Evolutionary conservation across 1,284 basidiomycete species (phyloP), one percentile per base, ranked within the genome.

Genomic region (Tylopilus sp.): DNA sequence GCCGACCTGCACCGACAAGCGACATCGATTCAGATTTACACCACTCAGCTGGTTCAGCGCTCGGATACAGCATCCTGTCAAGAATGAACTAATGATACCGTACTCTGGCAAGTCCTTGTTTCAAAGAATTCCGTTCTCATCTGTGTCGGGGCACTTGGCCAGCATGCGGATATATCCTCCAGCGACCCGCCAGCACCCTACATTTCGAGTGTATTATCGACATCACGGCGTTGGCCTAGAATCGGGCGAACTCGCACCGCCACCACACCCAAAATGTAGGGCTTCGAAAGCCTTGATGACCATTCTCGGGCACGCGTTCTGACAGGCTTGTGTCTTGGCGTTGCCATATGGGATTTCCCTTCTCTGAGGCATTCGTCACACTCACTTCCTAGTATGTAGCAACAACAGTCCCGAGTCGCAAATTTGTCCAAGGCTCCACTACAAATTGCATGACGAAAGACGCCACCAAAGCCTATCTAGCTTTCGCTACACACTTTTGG

Each of bases 181-280:
- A 24, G 22, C n/a, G 47, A 24, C 47, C 24, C 15, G 36, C 39
- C 49, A 52, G 33, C 16, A 26, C 58, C 49, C 58, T 59, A 16
- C 33, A 59, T 59, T 59, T 38, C 58, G 32, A 52, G 58, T 52
- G 44, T 58, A 51, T 38, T 36, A 13, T 58, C 41, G 22, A 44
- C 18, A 19, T 5, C 10, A 18, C n/a, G 33, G n/a, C n/a, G 32
- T 24, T 10, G 57, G 32, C 51, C 58, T 19, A 39, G 47, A 59
- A 19, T 39, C 49, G n/a, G n/a, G n/a, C 47, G 47, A 47, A 18
- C 18, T 16, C 15, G 19, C 39, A 38, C 38, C 38, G 12, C 38
- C 38, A 38, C 38, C 16, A 41, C 8, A 18, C 39, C 39, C 39
- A 41, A 18, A 41, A 41, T 41, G 39, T 41, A 8, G 39, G 19